These are phyloP conservation scores for Salix koriyanagi DNA, from an alignment of 345 rosid species.

Conservation along the genomic window DNA sequence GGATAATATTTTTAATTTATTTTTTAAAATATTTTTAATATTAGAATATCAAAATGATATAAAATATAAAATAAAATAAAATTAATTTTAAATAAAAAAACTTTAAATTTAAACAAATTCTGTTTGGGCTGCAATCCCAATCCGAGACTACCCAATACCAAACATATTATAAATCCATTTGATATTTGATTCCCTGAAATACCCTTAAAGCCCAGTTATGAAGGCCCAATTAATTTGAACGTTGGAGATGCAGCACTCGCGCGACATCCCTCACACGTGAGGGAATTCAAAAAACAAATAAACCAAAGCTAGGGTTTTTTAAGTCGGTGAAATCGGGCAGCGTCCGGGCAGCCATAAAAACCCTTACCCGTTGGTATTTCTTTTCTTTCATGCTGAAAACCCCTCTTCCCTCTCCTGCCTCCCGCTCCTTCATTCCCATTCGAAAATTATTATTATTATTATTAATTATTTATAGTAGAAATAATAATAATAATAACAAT, in stretches of 20 bases:
- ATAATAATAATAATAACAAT: not conserved
- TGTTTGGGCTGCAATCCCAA: too few relatives aligned
- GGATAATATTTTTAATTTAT: too few relatives aligned
- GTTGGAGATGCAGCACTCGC: not conserved
- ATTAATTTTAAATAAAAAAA: too few relatives aligned
- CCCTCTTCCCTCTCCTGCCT: slow-evolving; percentile 17
- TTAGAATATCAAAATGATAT: too few relatives aligned
- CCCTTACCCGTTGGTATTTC: slow-evolving; percentile 16
- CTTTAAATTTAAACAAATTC: too few relatives aligned
- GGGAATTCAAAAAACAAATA: slow-evolving; percentile 28
- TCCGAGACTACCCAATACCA: too few relatives aligned
- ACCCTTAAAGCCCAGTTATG: too few relatives aligned
- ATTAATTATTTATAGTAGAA: not conserved
- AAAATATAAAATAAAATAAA: too few relatives aligned
- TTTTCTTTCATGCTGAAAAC: not conserved
- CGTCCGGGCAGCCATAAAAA: slow-evolving; percentile 19
- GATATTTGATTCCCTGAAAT: too few relatives aligned
- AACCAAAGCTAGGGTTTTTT: slow-evolving; percentile 35
- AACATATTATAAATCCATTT: too few relatives aligned
- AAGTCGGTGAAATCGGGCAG: slow-evolving; percentile 19
- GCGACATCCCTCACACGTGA: slow-evolving; percentile 13
- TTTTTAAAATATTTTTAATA: too few relatives aligned
- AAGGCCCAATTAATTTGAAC: not conserved
- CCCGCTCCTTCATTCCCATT: slow-evolving; percentile 68
- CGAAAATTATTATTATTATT: slow-evolving; percentile 29